Percentiles rank a stretch among this genome's conserved stretches.
phyloP scores from a whole-genome alignment of 2,329 filamentous ascomycete genomes.

The Dothideomycetes sp. region DNA sequence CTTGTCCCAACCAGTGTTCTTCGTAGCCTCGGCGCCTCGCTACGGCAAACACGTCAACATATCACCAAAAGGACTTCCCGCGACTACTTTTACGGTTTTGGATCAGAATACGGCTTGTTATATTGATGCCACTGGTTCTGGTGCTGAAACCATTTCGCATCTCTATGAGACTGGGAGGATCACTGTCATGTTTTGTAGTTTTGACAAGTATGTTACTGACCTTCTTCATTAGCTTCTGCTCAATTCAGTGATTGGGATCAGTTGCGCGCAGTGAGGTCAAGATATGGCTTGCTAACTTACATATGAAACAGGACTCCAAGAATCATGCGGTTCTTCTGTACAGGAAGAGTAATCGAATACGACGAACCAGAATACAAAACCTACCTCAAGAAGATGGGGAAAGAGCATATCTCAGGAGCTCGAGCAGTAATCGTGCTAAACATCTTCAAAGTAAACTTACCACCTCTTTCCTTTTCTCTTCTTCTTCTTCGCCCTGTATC shows the following conservation, averaged over 20 bases:
- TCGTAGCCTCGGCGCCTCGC: conserved; percentile 62
- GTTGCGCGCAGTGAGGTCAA: too few species aligned
- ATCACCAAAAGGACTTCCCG: conserved; percentile 62
- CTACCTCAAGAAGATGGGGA: conserved; percentile 35
- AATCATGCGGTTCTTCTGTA: conserved; percentile 58
- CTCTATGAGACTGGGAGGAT: conserved; percentile 68
- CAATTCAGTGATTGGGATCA: too few species aligned
- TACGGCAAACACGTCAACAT: conserved; percentile 63
- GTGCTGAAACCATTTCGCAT: conserved; percentile 67
- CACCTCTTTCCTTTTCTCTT: conserved; percentile 1
- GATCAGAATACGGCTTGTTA: conserved; percentile 54
- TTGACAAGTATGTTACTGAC: too few species aligned
- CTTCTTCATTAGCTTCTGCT: too few species aligned
- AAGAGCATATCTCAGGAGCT: conserved; percentile 36
- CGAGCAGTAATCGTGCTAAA: conserved; percentile 53
- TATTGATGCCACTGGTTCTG: conserved; percentile 65
- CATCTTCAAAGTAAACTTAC: conserved; percentile 45
- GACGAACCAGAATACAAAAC: conserved; percentile 38
- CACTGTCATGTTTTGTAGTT: conserved; percentile 66
- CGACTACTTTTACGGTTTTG: conserved; percentile 54
- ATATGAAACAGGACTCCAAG: too few species aligned
- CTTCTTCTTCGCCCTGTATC: too few species aligned
- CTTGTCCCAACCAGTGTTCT: conserved; percentile 62
- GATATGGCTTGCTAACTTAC: too few species aligned
- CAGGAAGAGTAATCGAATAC: conserved; percentile 50